Conservation (phyloP, 2,329 filamentous ascomycete genomes). For the Penicillium griseofulvum region DNA sequence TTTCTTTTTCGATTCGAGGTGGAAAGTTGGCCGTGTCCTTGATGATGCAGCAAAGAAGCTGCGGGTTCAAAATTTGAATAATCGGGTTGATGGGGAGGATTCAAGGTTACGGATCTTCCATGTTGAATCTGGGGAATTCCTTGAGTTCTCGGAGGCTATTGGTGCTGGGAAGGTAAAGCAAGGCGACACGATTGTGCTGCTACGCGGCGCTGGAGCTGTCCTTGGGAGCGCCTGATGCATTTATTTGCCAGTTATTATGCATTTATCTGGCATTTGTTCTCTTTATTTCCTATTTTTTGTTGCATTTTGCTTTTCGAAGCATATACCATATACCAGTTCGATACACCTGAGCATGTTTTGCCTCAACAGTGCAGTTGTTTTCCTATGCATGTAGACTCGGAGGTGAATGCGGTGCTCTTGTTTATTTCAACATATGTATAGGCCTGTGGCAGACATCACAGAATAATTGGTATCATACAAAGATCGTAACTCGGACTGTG, state of each 20-base stretch:
- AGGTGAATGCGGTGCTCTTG: not conserved
- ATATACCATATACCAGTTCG: constrained; percentile 6
- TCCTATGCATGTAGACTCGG: not conserved
- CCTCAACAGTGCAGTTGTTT: not conserved
- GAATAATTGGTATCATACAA: constrained; percentile 24
- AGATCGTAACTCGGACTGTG: constrained; percentile 11
- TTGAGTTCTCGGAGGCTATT: constrained; percentile 87
- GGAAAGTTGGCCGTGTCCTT: constrained; percentile 73
- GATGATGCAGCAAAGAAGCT: constrained; percentile 46
- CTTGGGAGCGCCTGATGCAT: constrained; percentile 57
- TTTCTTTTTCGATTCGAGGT: constrained; percentile 78
- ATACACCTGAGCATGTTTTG: constrained; percentile 11
- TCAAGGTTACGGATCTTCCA: constrained; percentile 86
- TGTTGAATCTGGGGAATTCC: constrained; percentile 79
- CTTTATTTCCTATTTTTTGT: not conserved
- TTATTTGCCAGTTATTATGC: constrained; percentile 9
- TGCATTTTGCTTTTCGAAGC: constrained; percentile 1
- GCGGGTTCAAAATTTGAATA: constrained; percentile 48
- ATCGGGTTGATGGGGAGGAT: constrained; percentile 50
- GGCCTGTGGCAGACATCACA: constrained; percentile 4
- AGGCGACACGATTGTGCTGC: constrained; percentile 85
- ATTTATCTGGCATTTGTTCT: not conserved
- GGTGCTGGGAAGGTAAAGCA: constrained; percentile 65
- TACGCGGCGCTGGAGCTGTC: constrained; percentile 80
- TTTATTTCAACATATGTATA: not conserved